These are phyloP conservation scores for Cryptococcus floricola DNA, from an alignment of 1,284 basidiomycete genomes.

Conservation along the genomic window DNA sequence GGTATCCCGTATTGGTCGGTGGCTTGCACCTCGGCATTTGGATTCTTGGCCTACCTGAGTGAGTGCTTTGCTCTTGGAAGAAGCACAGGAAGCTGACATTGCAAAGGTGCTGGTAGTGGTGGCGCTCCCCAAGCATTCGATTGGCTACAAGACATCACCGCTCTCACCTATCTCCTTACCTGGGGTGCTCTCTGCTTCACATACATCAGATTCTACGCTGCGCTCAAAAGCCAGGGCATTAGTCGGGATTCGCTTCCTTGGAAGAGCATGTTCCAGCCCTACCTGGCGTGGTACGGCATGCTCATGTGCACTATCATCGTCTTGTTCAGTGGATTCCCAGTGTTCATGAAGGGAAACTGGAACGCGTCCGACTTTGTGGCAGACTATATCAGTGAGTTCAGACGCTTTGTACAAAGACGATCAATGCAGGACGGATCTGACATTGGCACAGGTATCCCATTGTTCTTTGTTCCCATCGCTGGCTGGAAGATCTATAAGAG, in stretches of 20 bases:
- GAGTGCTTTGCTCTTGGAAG: too few relatives aligned
- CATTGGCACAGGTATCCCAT: slow-evolving; percentile 12
- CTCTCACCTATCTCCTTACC: slow-evolving; percentile 6
- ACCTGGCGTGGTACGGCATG: slow-evolving; percentile 7
- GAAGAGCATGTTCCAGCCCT: slow-evolving; percentile 13
- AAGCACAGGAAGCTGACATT: too few relatives aligned
- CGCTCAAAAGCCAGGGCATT: slow-evolving; percentile 4
- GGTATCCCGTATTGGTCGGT: slow-evolving; percentile 73
- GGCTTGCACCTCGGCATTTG: slow-evolving; percentile 61
- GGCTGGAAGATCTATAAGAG: slow-evolving; percentile 14
- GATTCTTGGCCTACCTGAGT: slow-evolving; percentile 65
- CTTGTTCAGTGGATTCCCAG: too few relatives aligned
- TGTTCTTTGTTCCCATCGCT: slow-evolving; percentile 16
- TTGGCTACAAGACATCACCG: slow-evolving; percentile 5
- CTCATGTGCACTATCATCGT: too few relatives aligned
- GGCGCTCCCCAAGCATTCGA: slow-evolving; percentile 21
- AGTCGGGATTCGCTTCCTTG: slow-evolving; percentile 23
- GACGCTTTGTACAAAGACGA: too few relatives aligned
- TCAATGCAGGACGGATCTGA: too few relatives aligned
- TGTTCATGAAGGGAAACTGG: slow-evolving; percentile 59
- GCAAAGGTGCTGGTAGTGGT: slow-evolving; percentile 29
- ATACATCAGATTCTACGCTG: slow-evolving; percentile 6
- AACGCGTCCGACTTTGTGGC: too few relatives aligned
- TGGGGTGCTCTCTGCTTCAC: slow-evolving; percentile 6
- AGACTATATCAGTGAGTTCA: slow-evolving; percentile 10